Evolutionary conservation across 106 monocot genomes (phyloP).

Genomic region (Dioscorea zingiberensis): DNA sequence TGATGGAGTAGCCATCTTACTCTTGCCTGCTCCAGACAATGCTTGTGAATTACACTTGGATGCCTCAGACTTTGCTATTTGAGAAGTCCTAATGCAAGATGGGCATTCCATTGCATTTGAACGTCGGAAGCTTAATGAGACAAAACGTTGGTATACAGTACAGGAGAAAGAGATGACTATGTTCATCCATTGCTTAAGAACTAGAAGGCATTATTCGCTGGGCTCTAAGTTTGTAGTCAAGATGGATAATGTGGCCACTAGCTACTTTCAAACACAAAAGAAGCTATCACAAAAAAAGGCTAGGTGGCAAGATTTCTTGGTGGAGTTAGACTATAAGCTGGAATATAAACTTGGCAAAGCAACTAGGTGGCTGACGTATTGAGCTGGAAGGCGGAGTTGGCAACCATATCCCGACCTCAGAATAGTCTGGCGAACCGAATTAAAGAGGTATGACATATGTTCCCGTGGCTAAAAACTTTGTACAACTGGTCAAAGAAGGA

Average conservation of each 20-base stretch:
- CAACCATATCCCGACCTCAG: too few species aligned
- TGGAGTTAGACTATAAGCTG: background rate
- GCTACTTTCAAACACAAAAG: background rate
- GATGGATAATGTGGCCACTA: background rate
- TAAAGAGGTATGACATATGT: too few species aligned
- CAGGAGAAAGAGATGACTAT: background rate
- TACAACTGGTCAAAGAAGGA: background rate
- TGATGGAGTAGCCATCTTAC: background rate
- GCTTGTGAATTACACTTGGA: background rate
- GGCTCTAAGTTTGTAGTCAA: background rate
- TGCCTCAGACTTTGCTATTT: background rate
- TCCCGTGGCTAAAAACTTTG: background rate
- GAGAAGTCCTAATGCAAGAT: background rate
- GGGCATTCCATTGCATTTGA: background rate
- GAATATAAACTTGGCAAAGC: background rate
- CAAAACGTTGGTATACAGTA: background rate
- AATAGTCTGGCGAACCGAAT: background rate
- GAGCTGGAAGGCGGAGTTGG: background rate
- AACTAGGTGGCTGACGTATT: background rate
- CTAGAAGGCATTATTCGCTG: background rate
- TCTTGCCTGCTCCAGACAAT: background rate
- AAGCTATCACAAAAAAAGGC: background rate
- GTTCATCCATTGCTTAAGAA: background rate
- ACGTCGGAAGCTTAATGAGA: background rate
- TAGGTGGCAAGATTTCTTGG: background rate